Base-by-base conservation (phyloP, 306 rosid species). In the Betula pendula region DNA sequence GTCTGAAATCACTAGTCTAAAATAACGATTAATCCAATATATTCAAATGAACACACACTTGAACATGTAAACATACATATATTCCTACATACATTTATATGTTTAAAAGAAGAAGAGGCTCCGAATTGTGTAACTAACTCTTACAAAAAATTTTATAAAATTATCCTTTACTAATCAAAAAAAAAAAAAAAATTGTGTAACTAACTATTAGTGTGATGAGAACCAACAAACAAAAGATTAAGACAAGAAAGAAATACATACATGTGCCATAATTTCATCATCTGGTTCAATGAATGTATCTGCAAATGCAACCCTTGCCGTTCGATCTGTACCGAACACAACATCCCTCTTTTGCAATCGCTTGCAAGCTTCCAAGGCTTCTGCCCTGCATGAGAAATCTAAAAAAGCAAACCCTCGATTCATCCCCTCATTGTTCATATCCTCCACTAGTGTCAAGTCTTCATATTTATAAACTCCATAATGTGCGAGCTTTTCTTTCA, bases 201-300 rank as follows among this genome's bases (percentile, higher is more conserved):
- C 66, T 4, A 12, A 24, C 66, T 63, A 44, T 17, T 33, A 31
- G 24, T 38, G 25, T 10, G 27, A 19, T 11, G 14, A 66, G 49
- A 66, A 19, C 70, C 70, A 35, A 63, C 11, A 63, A 63, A 63
- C 11, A 42, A 66, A 40, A 40, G 48, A 66, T 66, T 66, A 66
- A 35, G 70, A 66, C 49, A 38, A 31, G 44, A 62, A 66, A 19
- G 14, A 19, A 35, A 20, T 38, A 27, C 48, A 38, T 66, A 66
- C 70, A 31, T 66, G 70, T 35, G 70, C 38, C 70, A 66, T 66
- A 66, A 66, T 66, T 66, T 40, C 70, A 66, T 66, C 70, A 38
- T 66, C 49, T 35, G 70, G 70, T 66, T 66, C 70, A 66, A 66
- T 66, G 70, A 66, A 66, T 45, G 70, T 66, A 20, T 66, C 70